These are phyloP conservation scores for Prunus persica DNA, from an alignment of 306 rosid genomes.

Conservation along the genomic window Prunus_persica_NCBIv2 NC_034009.1:9179501-9180000, in stretches of 20 bases:
- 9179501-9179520: slow-evolving; percentile 28
- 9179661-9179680: not conserved
- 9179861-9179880: slow-evolving; percentile 22
- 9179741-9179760: slow-evolving; percentile 22
- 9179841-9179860: slow-evolving; percentile 23
- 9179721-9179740: not conserved
- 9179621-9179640: slow-evolving; percentile 15
- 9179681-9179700: not conserved
- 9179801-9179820: slow-evolving; percentile 34
- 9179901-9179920: slow-evolving; percentile 30
- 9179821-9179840: slow-evolving; percentile 20
- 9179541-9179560: slow-evolving; percentile 11
- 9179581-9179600: slow-evolving; percentile 20
- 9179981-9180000: slow-evolving; percentile 22
- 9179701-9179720: too few relatives aligned
- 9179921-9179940: slow-evolving; percentile 32
- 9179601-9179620: slow-evolving; percentile 33
- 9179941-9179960: slow-evolving; percentile 37
- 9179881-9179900: slow-evolving; percentile 32
- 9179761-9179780: slow-evolving; percentile 35
- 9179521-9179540: slow-evolving; percentile 24
- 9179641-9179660: not conserved
- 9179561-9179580: slow-evolving; percentile 12
- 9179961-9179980: slow-evolving; percentile 36
- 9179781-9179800: slow-evolving; percentile 21